A percentile compares a stretch with the other conserved stretches of the same genome.
Conservation (phyloP, 352 stramenopile species). For the Phytophthora sojae region DNA sequence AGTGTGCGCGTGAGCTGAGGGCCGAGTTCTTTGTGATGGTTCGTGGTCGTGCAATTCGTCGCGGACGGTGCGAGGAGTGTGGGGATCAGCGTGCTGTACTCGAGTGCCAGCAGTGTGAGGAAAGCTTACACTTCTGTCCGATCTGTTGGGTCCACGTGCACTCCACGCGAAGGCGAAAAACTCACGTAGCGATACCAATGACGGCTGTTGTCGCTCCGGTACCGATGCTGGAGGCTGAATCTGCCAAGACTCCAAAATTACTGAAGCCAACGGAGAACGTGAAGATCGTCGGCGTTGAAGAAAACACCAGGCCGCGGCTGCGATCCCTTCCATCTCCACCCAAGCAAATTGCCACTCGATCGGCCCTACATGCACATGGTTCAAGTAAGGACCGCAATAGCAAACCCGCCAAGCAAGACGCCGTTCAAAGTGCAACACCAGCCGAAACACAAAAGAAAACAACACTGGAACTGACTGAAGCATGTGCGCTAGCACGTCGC, state of each 20-base stretch:
- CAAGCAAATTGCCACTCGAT: conserved; percentile 18
- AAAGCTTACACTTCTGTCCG: conserved; percentile 76
- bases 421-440: conserved; percentile 6
- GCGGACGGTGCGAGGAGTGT: conserved; percentile 78
- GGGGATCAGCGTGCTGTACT: conserved; percentile 72
- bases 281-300: not conserved
- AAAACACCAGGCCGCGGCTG: conserved; percentile 7
- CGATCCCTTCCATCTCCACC: conserved; percentile 13
- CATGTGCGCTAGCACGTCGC: conserved; percentile 24
- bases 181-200: conserved; percentile 75
- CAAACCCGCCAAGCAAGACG: conserved; percentile 1
- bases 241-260: not conserved
- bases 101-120: conserved; percentile 70
- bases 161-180: conserved; percentile 58
- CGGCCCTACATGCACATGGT: conserved; percentile 2
- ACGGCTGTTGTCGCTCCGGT: conserved; percentile 15
- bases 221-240: conserved; percentile 3
- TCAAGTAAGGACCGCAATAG: not conserved
- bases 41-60: conserved; percentile 68
- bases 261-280: not conserved
- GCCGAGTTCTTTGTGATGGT: conserved; percentile 79
- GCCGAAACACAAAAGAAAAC: not conserved
- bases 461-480: conserved; percentile 20
- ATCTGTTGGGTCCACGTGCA: conserved; percentile 82
- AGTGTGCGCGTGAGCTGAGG: conserved; percentile 49